Conservation (phyloP, 129 eudicot genomes). For the Daucus carota region DH1_v3.0 NC_030389.2:44063501-44064000, state of each 20-base stretch:
- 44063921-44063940: background rate
- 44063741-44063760: background rate
- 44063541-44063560: too few species aligned
- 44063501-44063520: too few species aligned
- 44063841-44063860: background rate
- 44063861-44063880: background rate
- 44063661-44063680: too few species aligned
- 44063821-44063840: background rate
- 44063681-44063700: background rate
- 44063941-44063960: background rate
- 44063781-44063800: background rate
- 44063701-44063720: background rate
- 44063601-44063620: too few species aligned
- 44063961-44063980: background rate
- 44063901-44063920: background rate
- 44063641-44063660: too few species aligned
- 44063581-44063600: too few species aligned
- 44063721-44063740: background rate
- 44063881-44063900: constrained; percentile 1
- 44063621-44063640: too few species aligned
- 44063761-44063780: too few species aligned
- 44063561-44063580: too few species aligned
- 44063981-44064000: too few species aligned
- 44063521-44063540: too few species aligned
- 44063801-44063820: background rate